Evolutionary conservation across 306 rosid genomes (phyloP).

Genomic region (Vigna hirtella): DNA sequence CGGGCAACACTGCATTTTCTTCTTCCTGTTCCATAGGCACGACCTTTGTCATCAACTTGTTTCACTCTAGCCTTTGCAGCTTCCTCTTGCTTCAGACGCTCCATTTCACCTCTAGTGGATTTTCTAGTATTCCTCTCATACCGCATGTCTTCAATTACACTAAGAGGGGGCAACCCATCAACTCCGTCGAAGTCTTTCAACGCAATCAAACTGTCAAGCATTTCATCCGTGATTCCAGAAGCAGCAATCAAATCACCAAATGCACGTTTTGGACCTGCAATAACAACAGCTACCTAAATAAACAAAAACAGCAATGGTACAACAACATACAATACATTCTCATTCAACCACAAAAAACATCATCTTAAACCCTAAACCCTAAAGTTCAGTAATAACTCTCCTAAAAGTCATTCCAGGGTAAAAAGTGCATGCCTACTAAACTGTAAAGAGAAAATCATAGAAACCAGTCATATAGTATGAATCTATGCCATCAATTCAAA

Average conservation of each 20-base stretch:
- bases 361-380: not conserved
- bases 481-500: not conserved
- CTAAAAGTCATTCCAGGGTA: not conserved
- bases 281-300: not conserved
- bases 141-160: conserved; percentile 73
- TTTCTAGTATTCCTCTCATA: conserved; percentile 76
- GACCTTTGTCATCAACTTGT: conserved; percentile 84
- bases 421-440: not conserved
- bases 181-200: conserved; percentile 83
- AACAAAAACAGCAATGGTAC: not conserved
- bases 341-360: not conserved
- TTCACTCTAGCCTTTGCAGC: conserved; percentile 88
- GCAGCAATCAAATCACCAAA: conserved; percentile 91
- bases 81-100: conserved; percentile 94
- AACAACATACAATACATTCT: not conserved
- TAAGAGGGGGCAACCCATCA: conserved; percentile 87
- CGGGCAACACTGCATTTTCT: conserved; percentile 98
- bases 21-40: conserved; percentile 96
- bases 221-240: conserved; percentile 93
- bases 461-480: not conserved
- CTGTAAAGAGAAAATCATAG: not conserved
- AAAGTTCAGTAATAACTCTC: not conserved
- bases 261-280: conserved; percentile 80
- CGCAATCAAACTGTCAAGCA: conserved; percentile 91
- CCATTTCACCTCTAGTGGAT: conserved; percentile 80